Conservation (phyloP, 305 asterid genomes). For the Lippia alba region DNA sequence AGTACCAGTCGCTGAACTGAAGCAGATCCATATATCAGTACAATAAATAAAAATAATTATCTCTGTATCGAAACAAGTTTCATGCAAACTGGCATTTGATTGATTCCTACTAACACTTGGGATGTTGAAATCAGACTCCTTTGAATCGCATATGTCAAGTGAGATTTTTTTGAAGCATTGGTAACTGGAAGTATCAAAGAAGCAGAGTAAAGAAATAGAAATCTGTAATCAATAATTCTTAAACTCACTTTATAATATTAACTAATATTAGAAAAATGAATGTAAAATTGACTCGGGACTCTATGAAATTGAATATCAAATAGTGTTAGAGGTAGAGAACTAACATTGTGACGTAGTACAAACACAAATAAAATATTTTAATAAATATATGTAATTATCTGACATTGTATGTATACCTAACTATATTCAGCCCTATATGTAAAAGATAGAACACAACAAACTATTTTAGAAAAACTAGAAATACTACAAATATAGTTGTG, state of each 20-base stretch:
- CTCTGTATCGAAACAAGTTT: not conserved
- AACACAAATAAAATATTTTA: too few relatives aligned
- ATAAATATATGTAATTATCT: too few relatives aligned
- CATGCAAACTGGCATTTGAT: conserved; percentile 20
- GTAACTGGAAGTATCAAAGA: conserved; percentile 59
- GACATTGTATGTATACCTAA: too few relatives aligned
- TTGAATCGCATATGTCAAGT: conserved; percentile 79
- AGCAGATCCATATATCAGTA: conserved; percentile 22
- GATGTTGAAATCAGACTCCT: conserved; percentile 70
- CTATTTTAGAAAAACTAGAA: too few relatives aligned
- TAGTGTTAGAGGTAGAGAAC: conserved; percentile 13
- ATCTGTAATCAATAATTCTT: not conserved
- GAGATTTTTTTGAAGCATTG: conserved; percentile 88
- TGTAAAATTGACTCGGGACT: too few relatives aligned
- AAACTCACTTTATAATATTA: too few relatives aligned
- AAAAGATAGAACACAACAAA: too few relatives aligned
- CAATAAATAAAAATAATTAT: not conserved
- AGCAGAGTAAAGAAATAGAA: conserved; percentile 12
- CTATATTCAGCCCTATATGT: too few relatives aligned
- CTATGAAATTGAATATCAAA: too few relatives aligned
- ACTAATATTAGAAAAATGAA: too few relatives aligned
- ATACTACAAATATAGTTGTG: too few relatives aligned
- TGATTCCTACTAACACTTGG: conserved; percentile 62
- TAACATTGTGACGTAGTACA: too few relatives aligned
- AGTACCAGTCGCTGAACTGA: conserved; percentile 68